Conservation (phyloP, 306 rosid species). For the Vigna radiata region DNA sequence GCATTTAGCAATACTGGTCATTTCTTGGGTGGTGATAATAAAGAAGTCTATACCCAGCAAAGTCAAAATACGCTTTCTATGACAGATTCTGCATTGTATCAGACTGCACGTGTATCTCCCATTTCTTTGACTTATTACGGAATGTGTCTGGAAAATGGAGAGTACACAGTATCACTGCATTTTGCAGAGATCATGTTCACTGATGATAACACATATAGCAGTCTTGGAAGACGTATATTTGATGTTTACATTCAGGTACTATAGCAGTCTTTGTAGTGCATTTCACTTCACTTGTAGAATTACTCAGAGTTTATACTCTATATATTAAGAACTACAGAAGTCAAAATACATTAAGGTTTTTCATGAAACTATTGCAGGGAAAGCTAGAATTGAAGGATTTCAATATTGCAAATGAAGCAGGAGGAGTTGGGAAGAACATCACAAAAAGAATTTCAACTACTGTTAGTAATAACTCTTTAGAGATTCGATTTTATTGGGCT, state of each 20-base stretch:
- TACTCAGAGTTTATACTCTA: neutral
- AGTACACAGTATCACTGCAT: neutral
- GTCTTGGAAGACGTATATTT: neutral
- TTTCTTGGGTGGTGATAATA: slow-evolving; percentile 7
- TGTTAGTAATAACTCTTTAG: no score
- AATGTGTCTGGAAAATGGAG: neutral
- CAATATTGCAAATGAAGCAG: no score
- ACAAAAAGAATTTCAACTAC: no score
- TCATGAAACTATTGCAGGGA: no score
- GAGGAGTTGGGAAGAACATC: no score
- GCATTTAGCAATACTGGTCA: slow-evolving; percentile 64
- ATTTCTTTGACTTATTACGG: neutral
- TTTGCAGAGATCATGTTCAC: slow-evolving; percentile 1
- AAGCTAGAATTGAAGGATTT: no score
- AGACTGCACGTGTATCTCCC: slow-evolving; percentile 44
- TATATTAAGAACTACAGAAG: neutral
- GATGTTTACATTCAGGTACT: slow-evolving; percentile 11
- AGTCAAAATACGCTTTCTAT: slow-evolving; percentile 1
- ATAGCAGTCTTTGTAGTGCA: no score
- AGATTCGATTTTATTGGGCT: no score
- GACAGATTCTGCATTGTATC: slow-evolving; percentile 50
- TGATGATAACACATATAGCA: neutral
- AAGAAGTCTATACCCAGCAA: neutral
- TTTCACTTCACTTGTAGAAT: neutral
- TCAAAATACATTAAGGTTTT: neutral